These are phyloP conservation scores for Boletus subcaerulescens DNA, from an alignment of 768 basidiomycete species.

Conservation along the genomic window DNA sequence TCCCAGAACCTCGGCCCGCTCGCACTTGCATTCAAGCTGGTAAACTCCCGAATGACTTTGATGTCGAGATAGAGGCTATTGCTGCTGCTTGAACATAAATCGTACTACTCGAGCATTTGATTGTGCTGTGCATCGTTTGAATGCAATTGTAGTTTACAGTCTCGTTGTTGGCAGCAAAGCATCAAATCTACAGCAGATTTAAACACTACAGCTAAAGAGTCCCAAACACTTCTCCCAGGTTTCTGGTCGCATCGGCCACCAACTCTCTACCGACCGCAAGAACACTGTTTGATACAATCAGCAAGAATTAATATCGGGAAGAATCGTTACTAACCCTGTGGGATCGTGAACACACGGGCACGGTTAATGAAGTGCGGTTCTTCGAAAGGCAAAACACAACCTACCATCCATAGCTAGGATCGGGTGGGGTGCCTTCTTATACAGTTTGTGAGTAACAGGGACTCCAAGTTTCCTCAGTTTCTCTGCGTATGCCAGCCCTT, in stretches of 20 bases:
- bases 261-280: conserved; percentile 37
- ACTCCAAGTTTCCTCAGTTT: conserved; percentile 55
- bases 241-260: conserved; percentile 36
- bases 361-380: not conserved
- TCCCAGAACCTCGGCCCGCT: conserved; percentile 63
- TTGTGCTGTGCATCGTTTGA: not conserved
- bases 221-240: conserved; percentile 34
- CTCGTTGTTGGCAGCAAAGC: not conserved
- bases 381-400: conserved; percentile 16
- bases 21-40: conserved; percentile 75
- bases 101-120: not conserved
- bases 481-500: conserved; percentile 63
- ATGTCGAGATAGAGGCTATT: conserved; percentile 72
- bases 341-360: not conserved
- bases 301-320: not conserved
- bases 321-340: conserved; percentile 21
- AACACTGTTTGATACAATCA: conserved; percentile 30
- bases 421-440: conserved; percentile 66
- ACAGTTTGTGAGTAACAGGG: conserved; percentile 51
- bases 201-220: conserved; percentile 7
- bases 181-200: not conserved
- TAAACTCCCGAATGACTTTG: conserved; percentile 63
- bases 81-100: conserved; percentile 35
- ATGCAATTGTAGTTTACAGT: not conserved
- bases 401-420: conserved; percentile 74